Conservation (phyloP, 345 rosid species). For the Hirschfeldia incana region DNA sequence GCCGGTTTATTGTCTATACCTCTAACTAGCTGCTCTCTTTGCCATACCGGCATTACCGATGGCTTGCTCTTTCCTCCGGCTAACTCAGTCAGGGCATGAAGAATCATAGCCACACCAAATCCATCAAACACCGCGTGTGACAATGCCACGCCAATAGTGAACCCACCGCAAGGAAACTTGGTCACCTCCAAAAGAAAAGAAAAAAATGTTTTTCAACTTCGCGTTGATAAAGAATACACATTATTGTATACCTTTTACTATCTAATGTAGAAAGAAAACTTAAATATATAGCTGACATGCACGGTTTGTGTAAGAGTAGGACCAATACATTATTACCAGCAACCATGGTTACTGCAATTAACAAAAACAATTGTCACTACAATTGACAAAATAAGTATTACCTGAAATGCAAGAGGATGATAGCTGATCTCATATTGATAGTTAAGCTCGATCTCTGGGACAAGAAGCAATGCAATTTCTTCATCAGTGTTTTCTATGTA, state of each 20-base stretch:
- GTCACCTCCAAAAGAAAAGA: constrained; percentile 42
- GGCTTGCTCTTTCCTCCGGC: constrained; percentile 42
- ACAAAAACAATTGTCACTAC: not conserved
- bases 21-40: constrained; percentile 38
- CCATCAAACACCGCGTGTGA: constrained; percentile 50
- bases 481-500: constrained; percentile 43
- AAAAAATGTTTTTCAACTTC: too few relatives aligned
- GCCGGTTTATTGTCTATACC: not conserved
- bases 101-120: constrained; percentile 43
- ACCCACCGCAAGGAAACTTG: constrained; percentile 53
- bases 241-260: too few relatives aligned
- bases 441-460: constrained; percentile 6
- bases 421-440: constrained; percentile 25
- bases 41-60: constrained; percentile 46
- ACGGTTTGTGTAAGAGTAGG: too few relatives aligned
- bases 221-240: not conserved
- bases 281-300: not conserved
- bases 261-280: not conserved
- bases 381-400: not conserved
- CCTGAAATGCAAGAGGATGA: constrained; percentile 49
- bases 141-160: constrained; percentile 48
- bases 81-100: constrained; percentile 42
- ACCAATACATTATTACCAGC: not conserved
- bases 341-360: not conserved
- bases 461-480: constrained; percentile 31